Base-by-base conservation (phyloP, 176 grass and related monocot genomes). In the Triticum dicoccoides region DNA sequence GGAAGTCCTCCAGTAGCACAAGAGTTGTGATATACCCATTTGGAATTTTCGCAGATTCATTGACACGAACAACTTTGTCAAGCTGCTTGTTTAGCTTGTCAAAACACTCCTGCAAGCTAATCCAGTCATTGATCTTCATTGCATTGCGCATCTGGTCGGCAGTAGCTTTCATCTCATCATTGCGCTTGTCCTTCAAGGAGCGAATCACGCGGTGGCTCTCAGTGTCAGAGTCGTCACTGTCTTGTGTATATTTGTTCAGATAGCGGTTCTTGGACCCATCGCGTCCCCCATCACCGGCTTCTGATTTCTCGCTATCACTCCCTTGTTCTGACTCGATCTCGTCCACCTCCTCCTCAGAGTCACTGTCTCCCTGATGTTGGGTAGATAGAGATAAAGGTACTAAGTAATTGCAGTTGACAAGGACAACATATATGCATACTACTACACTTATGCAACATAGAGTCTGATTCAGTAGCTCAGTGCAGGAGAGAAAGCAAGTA, bases 51-150 rank as follows among this genome's bases (percentile, higher is more conserved):
- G 92, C 91, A 11, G 93, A 89, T 78, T 98, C 96, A n/a, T 94
- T 96, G 41, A 98, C 90, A 62, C 96, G 88, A 25, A 89, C 84
- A 76, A 98, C 91, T 87, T 98, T 98, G 87, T 98, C 93, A 29
- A 98, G 86, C 83, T 98, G 96, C 85, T 98, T 98, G 86, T 98
- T 98, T 27, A 98, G 73, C 79, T 96, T 98, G 44, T 98, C 96
- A 71, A 96, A 98, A 77, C 88, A 92, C 83, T 98, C 96, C 44
- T 92, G 91, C 45, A 98, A 84, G 79, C 91, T 98, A 54, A 96
- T 88, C 91, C 96, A 98, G 80, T 98, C 96, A 74, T 98, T 98
- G 61, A 98, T 98, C 84, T 98, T 98, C 84, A 93, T 98, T 10
- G 96, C 93, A 86, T 98, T 98, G 39, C 87, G 89, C 90, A 98